These are phyloP conservation scores for Russula sp. DNA, from an alignment of 768 basidiomycete genomes.

Conservation along the genomic window DNA sequence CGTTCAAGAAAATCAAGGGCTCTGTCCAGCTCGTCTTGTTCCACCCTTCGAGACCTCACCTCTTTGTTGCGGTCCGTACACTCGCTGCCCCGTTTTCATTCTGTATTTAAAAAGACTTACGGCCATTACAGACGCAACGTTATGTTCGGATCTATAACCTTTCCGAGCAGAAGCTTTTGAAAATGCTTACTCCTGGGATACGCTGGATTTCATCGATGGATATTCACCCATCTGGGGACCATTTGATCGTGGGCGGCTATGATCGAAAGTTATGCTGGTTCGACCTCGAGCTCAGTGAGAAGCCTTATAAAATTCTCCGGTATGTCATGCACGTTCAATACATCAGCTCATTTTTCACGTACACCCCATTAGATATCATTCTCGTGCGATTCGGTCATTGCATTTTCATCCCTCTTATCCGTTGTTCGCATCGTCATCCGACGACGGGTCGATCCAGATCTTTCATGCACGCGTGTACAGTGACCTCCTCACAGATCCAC, in stretches of 20 bases:
- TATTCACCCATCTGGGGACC: conserved; percentile 92
- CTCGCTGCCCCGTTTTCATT: conserved; percentile 1
- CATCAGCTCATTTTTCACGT: conserved; percentile 8
- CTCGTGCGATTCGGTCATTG: conserved; percentile 87
- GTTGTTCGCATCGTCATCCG: conserved; percentile 93
- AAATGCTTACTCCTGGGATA: conserved; percentile 92
- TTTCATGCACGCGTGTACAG: conserved; percentile 95
- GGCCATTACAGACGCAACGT: conserved; percentile 74
- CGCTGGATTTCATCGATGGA: conserved; percentile 98
- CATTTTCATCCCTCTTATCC: conserved; percentile 94
- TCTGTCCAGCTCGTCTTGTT: conserved; percentile 87
- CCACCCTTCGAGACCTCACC: conserved; percentile 92
- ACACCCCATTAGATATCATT: conserved; percentile 72
- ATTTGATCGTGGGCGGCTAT: conserved; percentile 96
- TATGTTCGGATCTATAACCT: conserved; percentile 95
- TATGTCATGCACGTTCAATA: conserved; percentile 35
- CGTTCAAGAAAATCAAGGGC: conserved; percentile 95
- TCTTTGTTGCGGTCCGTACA: conserved; percentile 89
- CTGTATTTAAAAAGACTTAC: neutral
- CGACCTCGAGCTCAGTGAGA: conserved; percentile 92
- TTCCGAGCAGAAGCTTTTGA: conserved; percentile 87
- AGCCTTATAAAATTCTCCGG: conserved; percentile 96
- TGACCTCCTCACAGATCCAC: conserved; percentile 94
- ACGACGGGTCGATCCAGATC: conserved; percentile 95
- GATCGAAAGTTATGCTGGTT: conserved; percentile 99